Percentiles rank a stretch among this genome's conserved stretches.
These are phyloP conservation scores for Kalmanozyma brasiliensis DNA, from an alignment of 1,284 basidiomycete species.

Conservation along the genomic window DNA sequence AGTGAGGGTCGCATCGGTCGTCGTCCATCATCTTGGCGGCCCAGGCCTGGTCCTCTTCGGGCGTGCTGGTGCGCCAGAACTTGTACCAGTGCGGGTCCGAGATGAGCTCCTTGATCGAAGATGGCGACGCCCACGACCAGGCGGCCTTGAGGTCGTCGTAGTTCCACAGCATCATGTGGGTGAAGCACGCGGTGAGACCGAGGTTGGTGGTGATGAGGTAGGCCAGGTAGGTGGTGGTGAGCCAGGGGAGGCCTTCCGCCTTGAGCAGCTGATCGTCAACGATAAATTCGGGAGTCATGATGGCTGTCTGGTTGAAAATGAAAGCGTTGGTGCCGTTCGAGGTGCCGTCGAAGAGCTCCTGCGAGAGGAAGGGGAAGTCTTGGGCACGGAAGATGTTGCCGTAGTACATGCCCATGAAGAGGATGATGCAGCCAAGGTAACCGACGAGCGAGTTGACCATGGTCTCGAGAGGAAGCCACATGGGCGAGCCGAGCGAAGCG, in stretches of 20 bases:
- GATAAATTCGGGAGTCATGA: constrained; percentile 34
- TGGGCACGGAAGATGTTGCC: constrained; percentile 33
- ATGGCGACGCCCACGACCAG: constrained; percentile 32
- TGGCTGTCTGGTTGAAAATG: constrained; percentile 41
- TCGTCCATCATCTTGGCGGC: constrained; percentile 9
- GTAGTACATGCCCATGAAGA: constrained; percentile 42
- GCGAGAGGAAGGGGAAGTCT: constrained; percentile 42
- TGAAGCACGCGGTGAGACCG: constrained; percentile 38
- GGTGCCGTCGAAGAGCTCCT: constrained; percentile 21
- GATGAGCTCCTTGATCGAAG: constrained; percentile 17
- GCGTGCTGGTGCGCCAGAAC: constrained; percentile 24
- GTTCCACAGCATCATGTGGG: constrained; percentile 44
- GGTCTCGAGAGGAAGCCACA: constrained; percentile 37
- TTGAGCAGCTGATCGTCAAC: constrained; percentile 25
- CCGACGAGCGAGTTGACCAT: constrained; percentile 36
- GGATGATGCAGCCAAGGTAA: constrained; percentile 26
- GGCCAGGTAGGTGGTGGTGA: constrained; percentile 29
- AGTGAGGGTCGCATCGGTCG: constrained; percentile 29
- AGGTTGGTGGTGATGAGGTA: constrained; percentile 37
- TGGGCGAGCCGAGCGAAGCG: constrained; percentile 23
- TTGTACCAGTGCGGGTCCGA: constrained; percentile 24
- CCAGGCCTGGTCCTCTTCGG: constrained; percentile 26
- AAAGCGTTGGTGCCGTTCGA: constrained; percentile 36
- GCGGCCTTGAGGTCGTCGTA: constrained; percentile 35
- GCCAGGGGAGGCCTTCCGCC: constrained; percentile 26